Evolutionary conservation across 1,284 basidiomycete species (phyloP), one percentile per base, ranked within the genome.

Genomic region (Austroboletus novae-zelandiae): DNA sequence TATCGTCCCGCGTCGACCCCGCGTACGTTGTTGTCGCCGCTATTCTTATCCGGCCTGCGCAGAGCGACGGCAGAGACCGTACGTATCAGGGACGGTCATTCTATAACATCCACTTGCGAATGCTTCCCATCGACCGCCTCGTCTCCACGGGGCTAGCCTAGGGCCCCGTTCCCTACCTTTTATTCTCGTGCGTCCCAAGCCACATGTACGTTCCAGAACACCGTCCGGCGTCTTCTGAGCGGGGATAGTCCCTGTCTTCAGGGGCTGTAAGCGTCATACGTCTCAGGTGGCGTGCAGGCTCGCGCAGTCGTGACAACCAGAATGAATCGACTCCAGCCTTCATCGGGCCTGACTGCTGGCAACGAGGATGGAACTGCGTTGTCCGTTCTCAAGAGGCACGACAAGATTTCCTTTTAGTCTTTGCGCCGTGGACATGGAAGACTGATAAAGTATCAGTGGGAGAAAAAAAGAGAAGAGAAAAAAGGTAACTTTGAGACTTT

Each of bases 1-100:
- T 14, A 15, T 5, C 31, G n/a, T 43, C 39, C 35, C 13, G 18
- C 18, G 50, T 48, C 55, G 48, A 56, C 50, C 46, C 49, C 39
- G 40, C 41, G 45, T 45, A 36, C 14, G 50, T 50, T 40, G 18
- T 42, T 2, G 18, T 20, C 35, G n/a, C 11, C 15, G 15, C 15
- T 45, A 45, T 53, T 45, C 40, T 50, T 41, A 30, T 48, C 15
- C 36, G n/a, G 18, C 18, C 15, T 41, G 18, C 36, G 35, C 40
- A 46, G 30, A 15, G n/a, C 13, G 20, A 23, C 20, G 6, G 36
- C 9, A 10, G 17, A 15, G 8, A 32, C 31, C 31, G 20, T 23
- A 23, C 4, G 20, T 39, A 20, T 9, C 40, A 18, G 23, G 8
- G 18, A 40, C 30, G 29, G n/a, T 40, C 4, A 23, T 40, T 23